Conservation (phyloP, 306 rosid genomes). For the Trifolium dubium region DNA sequence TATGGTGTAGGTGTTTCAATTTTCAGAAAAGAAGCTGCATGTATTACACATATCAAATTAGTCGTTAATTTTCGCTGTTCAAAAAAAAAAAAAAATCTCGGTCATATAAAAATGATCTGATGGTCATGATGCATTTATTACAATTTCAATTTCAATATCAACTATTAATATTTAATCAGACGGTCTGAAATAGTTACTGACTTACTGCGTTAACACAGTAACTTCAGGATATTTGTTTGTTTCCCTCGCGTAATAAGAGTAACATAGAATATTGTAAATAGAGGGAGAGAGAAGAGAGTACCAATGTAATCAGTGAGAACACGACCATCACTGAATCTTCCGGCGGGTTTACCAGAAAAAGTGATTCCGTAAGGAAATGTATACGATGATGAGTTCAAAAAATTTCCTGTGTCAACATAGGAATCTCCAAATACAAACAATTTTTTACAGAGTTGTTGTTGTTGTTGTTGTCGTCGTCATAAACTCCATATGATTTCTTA, state of each 20-base stretch:
- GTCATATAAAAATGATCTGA: too few species aligned
- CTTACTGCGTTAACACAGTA: too few species aligned
- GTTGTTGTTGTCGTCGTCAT: background rate
- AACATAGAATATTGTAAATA: too few species aligned
- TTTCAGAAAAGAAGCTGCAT: constrained; percentile 49
- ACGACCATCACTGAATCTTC: constrained; percentile 64
- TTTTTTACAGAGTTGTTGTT: background rate
- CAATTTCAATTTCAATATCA: too few species aligned
- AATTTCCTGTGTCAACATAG: constrained; percentile 61
- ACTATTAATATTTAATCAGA: too few species aligned
- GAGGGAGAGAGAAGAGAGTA: background rate
- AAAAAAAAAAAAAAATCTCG: too few species aligned
- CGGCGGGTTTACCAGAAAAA: constrained; percentile 59
- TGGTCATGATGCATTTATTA: too few species aligned
- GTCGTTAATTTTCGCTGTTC: too few species aligned
- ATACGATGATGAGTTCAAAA: constrained; percentile 35
- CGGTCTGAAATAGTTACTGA: too few species aligned
- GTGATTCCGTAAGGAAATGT: constrained; percentile 55
- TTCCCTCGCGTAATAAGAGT: too few species aligned
- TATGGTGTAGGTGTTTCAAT: constrained; percentile 39
- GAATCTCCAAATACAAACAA: constrained; percentile 69
- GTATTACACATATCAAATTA: background rate
- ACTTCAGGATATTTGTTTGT: too few species aligned
- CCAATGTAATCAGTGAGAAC: constrained; percentile 65
- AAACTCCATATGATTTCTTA: constrained; percentile 1